Percentiles rank a stretch among this genome's conserved stretches.
These are phyloP conservation scores for Dunaliella primolecta DNA, from an alignment of 139 green algal species.

Conservation along the genomic window DNA sequence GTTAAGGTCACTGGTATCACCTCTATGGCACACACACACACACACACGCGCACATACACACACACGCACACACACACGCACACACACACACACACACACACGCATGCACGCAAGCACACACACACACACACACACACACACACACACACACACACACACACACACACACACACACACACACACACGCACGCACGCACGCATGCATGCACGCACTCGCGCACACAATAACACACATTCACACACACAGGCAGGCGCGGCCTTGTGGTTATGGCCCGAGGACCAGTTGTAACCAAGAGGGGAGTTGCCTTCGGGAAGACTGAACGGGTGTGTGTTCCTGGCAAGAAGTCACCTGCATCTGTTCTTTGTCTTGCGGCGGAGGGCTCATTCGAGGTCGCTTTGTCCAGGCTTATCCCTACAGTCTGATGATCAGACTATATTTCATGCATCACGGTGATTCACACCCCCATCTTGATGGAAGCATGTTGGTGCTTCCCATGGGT, in stretches of 20 bases:
- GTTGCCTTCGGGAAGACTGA: conserved; percentile 8
- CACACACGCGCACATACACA: too few species aligned
- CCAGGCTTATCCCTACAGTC: background rate
- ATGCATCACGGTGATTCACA: background rate
- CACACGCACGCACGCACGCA: conserved; percentile 15
- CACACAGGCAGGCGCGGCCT: background rate
- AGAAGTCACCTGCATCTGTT: background rate
- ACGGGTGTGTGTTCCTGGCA: background rate
- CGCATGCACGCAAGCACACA: too few species aligned
- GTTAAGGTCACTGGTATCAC: too few species aligned
- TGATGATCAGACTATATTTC: background rate
- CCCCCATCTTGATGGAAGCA: background rate
- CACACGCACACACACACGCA: too few species aligned
- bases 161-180: conserved; percentile 21
- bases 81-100: too few species aligned
- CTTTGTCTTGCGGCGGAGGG: background rate
- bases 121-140: too few species aligned
- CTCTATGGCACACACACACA: too few species aligned
- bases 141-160: conserved; percentile 14
- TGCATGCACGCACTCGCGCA: conserved; percentile 2
- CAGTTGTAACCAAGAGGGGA: conserved; percentile 13
- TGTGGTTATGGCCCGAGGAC: background rate
- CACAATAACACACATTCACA: conserved; percentile 7
- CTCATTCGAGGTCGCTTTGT: background rate
- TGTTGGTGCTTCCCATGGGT: too few species aligned